phyloP scores from a whole-genome alignment of 2,329 filamentous ascomycete species.

The Coccinonectria pachysandricola region DNA sequence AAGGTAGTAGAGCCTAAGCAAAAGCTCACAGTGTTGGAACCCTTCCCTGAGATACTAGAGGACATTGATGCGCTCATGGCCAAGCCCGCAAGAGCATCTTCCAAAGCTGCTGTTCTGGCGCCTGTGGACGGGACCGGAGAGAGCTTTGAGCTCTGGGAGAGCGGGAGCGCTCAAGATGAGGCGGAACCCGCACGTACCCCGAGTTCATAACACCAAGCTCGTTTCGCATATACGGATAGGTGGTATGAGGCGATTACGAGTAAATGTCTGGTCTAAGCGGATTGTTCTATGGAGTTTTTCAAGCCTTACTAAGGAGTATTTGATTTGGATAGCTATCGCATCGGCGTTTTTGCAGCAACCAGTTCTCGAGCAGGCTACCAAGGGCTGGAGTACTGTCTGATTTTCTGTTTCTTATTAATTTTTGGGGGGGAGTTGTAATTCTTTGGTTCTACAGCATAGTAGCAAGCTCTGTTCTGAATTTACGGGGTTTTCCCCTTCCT shows the following conservation, averaged over 20 bases:
- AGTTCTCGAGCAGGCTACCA: constrained; percentile 18
- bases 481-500: no score
- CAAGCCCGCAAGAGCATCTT: constrained; percentile 26
- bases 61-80: constrained; percentile 28
- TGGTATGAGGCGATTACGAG: constrained; percentile 1
- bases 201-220: constrained; percentile 14
- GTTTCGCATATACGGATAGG: no score
- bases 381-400: constrained; percentile 19
- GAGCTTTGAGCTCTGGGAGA: constrained; percentile 62
- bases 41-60: constrained; percentile 8
- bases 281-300: no score
- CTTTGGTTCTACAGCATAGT: no score
- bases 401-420: constrained; percentile 6
- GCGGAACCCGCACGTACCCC: constrained; percentile 21
- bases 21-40: constrained; percentile 13
- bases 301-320: no score
- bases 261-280: constrained; percentile 2
- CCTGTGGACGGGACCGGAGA: constrained; percentile 50
- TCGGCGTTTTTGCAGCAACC: constrained; percentile 8
- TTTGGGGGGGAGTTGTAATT: constrained; percentile 3
- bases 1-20: constrained; percentile 9
- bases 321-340: constrained; percentile 6
- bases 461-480: no score
- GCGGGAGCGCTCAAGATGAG: constrained; percentile 53
- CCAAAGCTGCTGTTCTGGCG: constrained; percentile 38